Percentiles rank a stretch among this genome's conserved stretches.
These are phyloP conservation scores for Diplocarpon mali DNA, from an alignment of 2,329 filamentous ascomycete species.

Conservation along the genomic window DNA sequence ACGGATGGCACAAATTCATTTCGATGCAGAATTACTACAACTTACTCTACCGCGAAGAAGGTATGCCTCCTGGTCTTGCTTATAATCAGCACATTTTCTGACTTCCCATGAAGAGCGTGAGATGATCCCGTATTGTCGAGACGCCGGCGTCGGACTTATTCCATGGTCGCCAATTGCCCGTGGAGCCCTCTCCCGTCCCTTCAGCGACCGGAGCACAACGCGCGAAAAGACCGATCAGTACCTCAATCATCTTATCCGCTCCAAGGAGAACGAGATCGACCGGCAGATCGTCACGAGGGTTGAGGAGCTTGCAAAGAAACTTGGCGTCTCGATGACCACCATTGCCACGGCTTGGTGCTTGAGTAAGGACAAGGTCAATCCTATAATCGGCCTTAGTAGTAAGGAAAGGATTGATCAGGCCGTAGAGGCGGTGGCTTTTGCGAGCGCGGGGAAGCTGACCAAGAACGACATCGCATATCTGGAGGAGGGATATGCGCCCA, in stretches of 20 bases:
- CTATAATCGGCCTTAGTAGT: constrained; percentile 43
- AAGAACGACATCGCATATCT: constrained; percentile 43
- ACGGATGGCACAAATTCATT: constrained; percentile 50
- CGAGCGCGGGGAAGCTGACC: constrained; percentile 34
- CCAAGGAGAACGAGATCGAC: constrained; percentile 23
- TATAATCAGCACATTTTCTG: not conserved
- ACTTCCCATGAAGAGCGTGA: constrained; percentile 27
- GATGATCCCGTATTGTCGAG: constrained; percentile 29
- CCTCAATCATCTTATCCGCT: constrained; percentile 13
- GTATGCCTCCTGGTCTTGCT: not conserved
- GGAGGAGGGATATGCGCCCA: constrained; percentile 41
- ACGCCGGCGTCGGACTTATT: constrained; percentile 28
- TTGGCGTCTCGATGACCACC: constrained; percentile 45
- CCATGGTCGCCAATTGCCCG: constrained; percentile 31
- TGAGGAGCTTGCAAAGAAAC: constrained; percentile 45
- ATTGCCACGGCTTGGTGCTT: constrained; percentile 48
- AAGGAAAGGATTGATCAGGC: constrained; percentile 44
- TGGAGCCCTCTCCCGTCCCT: constrained; percentile 27
- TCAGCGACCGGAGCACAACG: constrained; percentile 11
- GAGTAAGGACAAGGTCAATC: constrained; percentile 35
- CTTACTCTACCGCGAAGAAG: constrained; percentile 50
- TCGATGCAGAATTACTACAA: constrained; percentile 51
- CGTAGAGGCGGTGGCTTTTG: constrained; percentile 31
- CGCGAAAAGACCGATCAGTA: constrained; percentile 18
- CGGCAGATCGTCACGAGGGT: constrained; percentile 31